These are phyloP conservation scores for Bruguiera hainesii DNA, from an alignment of 441 rosid genomes.

Conservation along the genomic window DNA sequence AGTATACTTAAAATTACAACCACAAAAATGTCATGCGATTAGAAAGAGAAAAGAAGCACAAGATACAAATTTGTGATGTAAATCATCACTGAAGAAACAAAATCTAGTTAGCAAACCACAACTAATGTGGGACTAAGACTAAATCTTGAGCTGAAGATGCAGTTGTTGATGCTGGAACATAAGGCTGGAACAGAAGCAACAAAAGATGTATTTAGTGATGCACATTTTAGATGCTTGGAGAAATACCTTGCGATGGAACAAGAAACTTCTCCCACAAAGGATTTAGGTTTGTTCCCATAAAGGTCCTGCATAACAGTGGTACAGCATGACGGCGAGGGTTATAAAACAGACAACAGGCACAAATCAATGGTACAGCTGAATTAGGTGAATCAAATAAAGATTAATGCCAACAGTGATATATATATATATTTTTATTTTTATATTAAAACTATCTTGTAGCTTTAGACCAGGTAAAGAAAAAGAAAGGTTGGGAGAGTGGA, in stretches of 20 bases:
- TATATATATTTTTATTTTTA: too few species aligned
- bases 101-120: slow-evolving; percentile 1
- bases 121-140: background rate
- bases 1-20: background rate
- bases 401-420: slow-evolving; percentile 1
- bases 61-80: background rate
- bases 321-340: slow-evolving; percentile 1
- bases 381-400: background rate
- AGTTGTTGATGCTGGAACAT: too few species aligned
- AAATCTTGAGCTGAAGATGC: background rate
- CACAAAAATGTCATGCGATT: background rate
- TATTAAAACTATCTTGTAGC: background rate
- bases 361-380: slow-evolving; percentile 5
- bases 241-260: slow-evolving; percentile 66
- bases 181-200: too few species aligned
- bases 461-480: background rate
- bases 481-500: background rate
- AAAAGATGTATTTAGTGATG: background rate
- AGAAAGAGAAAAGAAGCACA: background rate
- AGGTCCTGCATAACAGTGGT: slow-evolving; percentile 53
- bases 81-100: background rate
- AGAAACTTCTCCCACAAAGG: slow-evolving; percentile 81
- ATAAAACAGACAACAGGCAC: slow-evolving; percentile 12
- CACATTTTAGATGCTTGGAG: slow-evolving; percentile 5
- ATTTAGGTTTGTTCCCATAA: slow-evolving; percentile 85